phyloP scores from a whole-genome alignment of 2,329 filamentous ascomycete species.

The Diaporthe australafricana region DNA sequence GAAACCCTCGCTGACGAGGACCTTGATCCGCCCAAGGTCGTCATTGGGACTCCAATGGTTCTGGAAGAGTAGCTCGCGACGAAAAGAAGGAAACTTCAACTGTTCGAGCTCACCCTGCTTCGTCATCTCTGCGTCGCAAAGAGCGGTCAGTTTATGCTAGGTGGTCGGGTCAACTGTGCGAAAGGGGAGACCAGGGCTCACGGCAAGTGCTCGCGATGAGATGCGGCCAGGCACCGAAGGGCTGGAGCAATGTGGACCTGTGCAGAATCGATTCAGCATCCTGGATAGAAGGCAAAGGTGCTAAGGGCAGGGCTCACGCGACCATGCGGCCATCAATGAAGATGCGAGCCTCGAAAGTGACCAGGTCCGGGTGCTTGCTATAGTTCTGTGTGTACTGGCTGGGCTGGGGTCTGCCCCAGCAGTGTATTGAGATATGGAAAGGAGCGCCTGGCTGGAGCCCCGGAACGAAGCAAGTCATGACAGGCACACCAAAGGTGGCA shows the following conservation, averaged over 20 bases:
- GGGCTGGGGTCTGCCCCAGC: constrained; percentile 72
- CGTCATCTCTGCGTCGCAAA: constrained; percentile 55
- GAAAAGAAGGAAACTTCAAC: constrained; percentile 81
- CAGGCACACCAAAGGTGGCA: constrained; percentile 66
- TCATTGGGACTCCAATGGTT: constrained; percentile 79
- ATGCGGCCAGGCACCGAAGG: constrained; percentile 62
- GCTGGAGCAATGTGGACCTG: constrained; percentile 67
- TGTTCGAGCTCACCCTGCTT: constrained; percentile 68
- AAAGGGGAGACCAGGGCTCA: constrained; percentile 40
- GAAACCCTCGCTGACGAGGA: constrained; percentile 81
- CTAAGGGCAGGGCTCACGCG: constrained; percentile 60
- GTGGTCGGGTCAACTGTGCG: constrained; percentile 16
- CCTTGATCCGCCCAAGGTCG: constrained; percentile 78
- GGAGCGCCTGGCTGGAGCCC: constrained; percentile 67
- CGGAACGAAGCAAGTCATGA: constrained; percentile 78
- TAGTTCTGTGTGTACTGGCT: constrained; percentile 68
- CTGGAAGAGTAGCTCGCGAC: constrained; percentile 75
- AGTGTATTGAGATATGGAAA: constrained; percentile 81
- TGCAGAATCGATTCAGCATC: not conserved
- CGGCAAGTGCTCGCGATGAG: constrained; percentile 59
- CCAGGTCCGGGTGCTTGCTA: constrained; percentile 65
- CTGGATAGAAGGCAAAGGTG: no score
- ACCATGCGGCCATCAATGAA: constrained; percentile 75
- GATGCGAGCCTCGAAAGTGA: constrained; percentile 74
- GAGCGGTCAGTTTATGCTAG: not conserved